Evolutionary conservation across 2,329 filamentous ascomycete species (phyloP).

Genomic region (Teratosphaeriaceae sp.): DNA sequence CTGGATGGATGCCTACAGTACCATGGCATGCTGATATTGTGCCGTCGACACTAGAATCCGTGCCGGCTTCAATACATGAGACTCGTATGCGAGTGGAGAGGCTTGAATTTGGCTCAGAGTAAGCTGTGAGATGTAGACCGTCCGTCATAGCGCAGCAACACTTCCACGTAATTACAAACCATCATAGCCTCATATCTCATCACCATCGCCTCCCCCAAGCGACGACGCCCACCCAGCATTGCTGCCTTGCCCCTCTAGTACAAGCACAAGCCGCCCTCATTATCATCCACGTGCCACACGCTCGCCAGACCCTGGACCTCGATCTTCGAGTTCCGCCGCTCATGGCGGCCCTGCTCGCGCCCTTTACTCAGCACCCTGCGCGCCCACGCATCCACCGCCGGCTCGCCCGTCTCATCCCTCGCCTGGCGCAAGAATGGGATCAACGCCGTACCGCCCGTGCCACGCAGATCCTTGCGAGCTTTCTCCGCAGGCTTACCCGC

Average conservation of each 20-base stretch:
- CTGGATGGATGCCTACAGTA: too few relatives aligned
- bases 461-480: conserved; percentile 59
- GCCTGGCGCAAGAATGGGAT: conserved; percentile 97
- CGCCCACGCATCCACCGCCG: conserved; percentile 67
- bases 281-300: conserved; percentile 83
- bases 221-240: background rate
- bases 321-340: conserved; percentile 24
- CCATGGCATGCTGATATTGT: too few relatives aligned
- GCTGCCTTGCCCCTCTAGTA: conserved; percentile 2
- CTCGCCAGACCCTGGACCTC: conserved; percentile 68
- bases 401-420: conserved; percentile 89
- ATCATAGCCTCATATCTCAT: background rate
- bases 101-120: too few relatives aligned
- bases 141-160: too few relatives aligned
- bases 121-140: too few relatives aligned
- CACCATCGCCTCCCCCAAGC: background rate
- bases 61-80: too few relatives aligned
- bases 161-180: too few relatives aligned
- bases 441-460: conserved; percentile 86
- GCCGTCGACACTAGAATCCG: too few relatives aligned
- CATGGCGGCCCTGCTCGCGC: conserved; percentile 2
- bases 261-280: conserved; percentile 44
- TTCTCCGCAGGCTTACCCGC: conserved; percentile 31
- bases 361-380: conserved; percentile 51
- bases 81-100: too few relatives aligned